Evolutionary conservation across 176 grass and related monocot genomes (phyloP).

Genomic region (Alopecurus myosuroides): DNA sequence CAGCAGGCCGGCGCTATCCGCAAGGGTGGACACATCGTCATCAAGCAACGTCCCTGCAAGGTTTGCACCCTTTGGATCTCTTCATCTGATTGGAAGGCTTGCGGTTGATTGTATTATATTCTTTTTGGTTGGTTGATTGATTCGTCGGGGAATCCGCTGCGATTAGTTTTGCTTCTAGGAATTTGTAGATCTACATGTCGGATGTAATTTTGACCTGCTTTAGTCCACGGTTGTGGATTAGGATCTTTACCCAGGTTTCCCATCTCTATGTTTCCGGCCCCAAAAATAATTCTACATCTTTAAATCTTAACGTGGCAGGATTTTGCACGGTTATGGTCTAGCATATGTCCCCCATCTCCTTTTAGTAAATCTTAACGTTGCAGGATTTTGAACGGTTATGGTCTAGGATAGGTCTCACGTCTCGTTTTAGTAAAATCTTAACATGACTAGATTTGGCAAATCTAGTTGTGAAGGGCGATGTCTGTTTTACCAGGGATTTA

Average conservation of each 20-base stretch:
- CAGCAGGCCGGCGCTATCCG: conserved; percentile 53
- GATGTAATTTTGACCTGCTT: background rate
- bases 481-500: background rate
- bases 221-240: background rate
- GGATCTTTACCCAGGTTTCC: background rate
- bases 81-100: background rate
- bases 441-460: background rate
- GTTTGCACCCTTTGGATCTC: background rate
- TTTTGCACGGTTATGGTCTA: background rate
- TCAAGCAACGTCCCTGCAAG: conserved; percentile 49
- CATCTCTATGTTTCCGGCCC: background rate
- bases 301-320: background rate
- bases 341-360: background rate
- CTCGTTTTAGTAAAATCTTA: background rate
- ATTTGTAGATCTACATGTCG: background rate
- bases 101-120: background rate
- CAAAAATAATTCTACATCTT: too few relatives aligned
- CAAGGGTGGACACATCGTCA: conserved; percentile 46
- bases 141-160: background rate
- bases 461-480: background rate
- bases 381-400: background rate
- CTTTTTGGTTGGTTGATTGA: background rate
- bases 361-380: background rate
- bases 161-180: background rate
- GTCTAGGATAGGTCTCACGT: background rate